Percentiles rank a stretch among this genome's conserved stretches.
Conservation (phyloP, 441 rosid genomes). For the Brassica hybrid region DNA sequence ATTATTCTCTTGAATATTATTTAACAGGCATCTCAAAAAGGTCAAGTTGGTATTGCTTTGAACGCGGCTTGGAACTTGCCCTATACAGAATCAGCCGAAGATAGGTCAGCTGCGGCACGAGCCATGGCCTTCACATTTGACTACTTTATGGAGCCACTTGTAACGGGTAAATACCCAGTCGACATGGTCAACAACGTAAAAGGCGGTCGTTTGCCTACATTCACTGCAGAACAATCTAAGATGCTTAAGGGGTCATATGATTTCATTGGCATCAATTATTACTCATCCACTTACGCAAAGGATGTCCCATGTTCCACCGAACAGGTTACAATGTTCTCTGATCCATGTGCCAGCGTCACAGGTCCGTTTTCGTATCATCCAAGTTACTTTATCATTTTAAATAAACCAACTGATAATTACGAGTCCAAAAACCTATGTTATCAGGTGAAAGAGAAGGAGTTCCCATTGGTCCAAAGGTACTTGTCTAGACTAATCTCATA, state of each 20-base stretch:
- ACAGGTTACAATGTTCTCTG: constrained; percentile 34
- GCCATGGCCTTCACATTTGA: too few species aligned
- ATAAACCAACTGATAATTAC: neutral
- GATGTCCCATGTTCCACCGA: constrained; percentile 35
- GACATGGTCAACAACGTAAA: constrained; percentile 45
- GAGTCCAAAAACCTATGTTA: neutral
- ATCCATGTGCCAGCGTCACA: constrained; percentile 17
- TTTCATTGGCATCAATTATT: constrained; percentile 46
- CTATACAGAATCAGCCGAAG: constrained; percentile 29
- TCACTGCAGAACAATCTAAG: constrained; percentile 43
- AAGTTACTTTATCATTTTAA: neutral
- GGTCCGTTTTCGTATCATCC: neutral
- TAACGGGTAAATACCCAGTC: constrained; percentile 46
- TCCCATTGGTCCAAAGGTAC: constrained; percentile 47
- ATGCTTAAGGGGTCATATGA: constrained; percentile 42
- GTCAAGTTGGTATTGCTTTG: constrained; percentile 48
- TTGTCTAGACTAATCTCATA: constrained; percentile 12
- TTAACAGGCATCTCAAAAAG: constrained; percentile 45
- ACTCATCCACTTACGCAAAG: constrained; percentile 40
- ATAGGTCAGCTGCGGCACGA: constrained; percentile 45
- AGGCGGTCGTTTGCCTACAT: constrained; percentile 48
- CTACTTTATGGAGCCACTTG: too few species aligned
- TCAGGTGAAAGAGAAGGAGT: constrained; percentile 41
- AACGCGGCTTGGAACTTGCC: constrained; percentile 44
- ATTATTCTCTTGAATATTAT: neutral